Evolutionary conservation across 2,329 filamentous ascomycete species (phyloP).

Genomic region (Pseudogymnoascus sp.): DNA sequence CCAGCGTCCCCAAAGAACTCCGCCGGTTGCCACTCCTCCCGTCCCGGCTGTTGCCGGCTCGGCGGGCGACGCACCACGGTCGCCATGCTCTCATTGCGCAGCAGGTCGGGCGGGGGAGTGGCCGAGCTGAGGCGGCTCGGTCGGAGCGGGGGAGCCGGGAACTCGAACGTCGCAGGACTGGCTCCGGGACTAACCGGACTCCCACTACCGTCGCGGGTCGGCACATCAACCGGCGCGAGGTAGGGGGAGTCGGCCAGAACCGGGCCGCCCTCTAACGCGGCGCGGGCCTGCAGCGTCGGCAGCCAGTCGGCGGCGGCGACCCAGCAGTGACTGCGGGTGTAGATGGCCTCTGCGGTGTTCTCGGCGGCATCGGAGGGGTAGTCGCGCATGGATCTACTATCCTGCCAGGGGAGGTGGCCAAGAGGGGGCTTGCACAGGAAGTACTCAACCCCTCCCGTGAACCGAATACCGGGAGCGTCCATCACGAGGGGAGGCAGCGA

Average conservation of each 20-base stretch:
- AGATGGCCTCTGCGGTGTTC: slow-evolving; percentile 58
- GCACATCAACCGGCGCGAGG: neutral
- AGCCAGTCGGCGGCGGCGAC: slow-evolving; percentile 51
- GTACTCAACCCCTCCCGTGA: slow-evolving; percentile 67
- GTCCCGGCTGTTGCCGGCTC: neutral
- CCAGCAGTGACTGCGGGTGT: slow-evolving; percentile 63
- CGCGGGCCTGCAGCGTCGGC: neutral
- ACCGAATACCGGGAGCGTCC: slow-evolving; percentile 61
- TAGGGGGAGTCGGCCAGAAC: neutral
- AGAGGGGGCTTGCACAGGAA: slow-evolving; percentile 71
- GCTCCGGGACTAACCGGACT: neutral
- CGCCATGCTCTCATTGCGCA: neutral
- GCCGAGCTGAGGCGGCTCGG: neutral
- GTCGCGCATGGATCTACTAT: slow-evolving; percentile 54
- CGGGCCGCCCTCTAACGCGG: neutral
- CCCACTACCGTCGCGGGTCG: neutral
- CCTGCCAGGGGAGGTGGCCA: slow-evolving; percentile 64
- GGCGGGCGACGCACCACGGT: neutral
- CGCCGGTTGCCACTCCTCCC: neutral
- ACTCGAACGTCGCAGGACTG: neutral
- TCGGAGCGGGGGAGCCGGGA: neutral
- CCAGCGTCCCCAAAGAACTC: neutral
- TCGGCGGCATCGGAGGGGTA: slow-evolving; percentile 49
- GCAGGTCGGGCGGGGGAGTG: neutral
- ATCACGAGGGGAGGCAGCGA: slow-evolving; percentile 69